Base-by-base conservation (phyloP, 768 basidiomycete species). In the Suillus spraguei region DNA sequence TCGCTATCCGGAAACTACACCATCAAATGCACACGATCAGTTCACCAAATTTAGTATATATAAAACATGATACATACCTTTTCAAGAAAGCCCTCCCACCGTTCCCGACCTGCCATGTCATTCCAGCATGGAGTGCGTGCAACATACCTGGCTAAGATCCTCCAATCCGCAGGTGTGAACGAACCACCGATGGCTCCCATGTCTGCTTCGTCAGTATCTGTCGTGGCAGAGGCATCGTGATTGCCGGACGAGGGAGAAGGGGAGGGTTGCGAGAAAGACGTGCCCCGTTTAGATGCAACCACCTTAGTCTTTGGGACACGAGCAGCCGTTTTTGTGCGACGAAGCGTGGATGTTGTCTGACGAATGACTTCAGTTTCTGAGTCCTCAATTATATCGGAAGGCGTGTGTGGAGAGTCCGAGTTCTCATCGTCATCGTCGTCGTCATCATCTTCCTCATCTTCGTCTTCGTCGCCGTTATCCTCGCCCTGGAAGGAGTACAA, bases 111-210 rank as follows among this genome's bases (percentile, higher is more conserved):
- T 20, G 74, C 67, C 65, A 78, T 70, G 32, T 72, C 72, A 32
- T 78, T 71, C 79, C 86, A 90, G 58, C 83, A 69, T 3, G 78
- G 74, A 60, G 77, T 77, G 7, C 77, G 78, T 32, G 84, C 83
- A 41, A 89, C 82, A 73, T 88, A 83, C 66, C 81, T 84, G 16
- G 88, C 87, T 58, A 86, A 77, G 54, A 83, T 78, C 64, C 86
- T 83, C 62, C 83, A 74, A 69, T 91, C 90, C n/a, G 86, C 86
- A n/a, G 81, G 78, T 32, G 81, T 85, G 65, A 86, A 87, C 5
- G 81, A 65, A 44, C 72, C 73, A 17, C 87, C 83, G 58, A 70
- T 76, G 60, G 68, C 70, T 13, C 88, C 87, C 87, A 90, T 88
- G 24, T 82, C 65, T 63, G 65, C 65, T 56, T 69, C 73, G 52